These are phyloP conservation scores for Aspergillus brunneoviolaceus DNA, from an alignment of 2,329 filamentous ascomycete species.

Conservation along the genomic window DNA sequence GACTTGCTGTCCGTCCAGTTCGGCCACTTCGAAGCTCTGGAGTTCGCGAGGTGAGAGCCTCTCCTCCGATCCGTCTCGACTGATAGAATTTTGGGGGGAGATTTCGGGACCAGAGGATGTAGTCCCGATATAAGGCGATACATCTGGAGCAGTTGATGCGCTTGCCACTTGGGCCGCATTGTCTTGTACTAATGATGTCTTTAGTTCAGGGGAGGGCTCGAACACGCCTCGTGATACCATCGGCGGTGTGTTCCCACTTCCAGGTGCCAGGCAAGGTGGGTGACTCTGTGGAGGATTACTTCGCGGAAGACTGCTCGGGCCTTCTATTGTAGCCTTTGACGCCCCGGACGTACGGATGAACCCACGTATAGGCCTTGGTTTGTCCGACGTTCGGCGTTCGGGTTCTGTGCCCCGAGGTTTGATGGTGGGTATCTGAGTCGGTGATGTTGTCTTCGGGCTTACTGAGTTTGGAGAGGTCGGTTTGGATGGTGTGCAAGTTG, in stretches of 20 bases:
- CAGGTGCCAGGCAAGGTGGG: constrained; percentile 1
- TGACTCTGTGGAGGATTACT: constrained; percentile 9
- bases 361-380: constrained; percentile 33
- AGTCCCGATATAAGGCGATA: neutral
- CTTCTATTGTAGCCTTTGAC: constrained; percentile 29
- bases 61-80: neutral
- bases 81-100: constrained; percentile 3
- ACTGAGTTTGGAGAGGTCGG: constrained; percentile 5
- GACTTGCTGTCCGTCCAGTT: constrained; percentile 38
- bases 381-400: constrained; percentile 12
- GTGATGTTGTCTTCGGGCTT: neutral
- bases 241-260: neutral
- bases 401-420: constrained; percentile 15
- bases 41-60: constrained; percentile 8
- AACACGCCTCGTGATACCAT: neutral
- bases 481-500: constrained; percentile 21
- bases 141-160: constrained; percentile 8
- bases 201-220: neutral
- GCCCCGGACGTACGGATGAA: constrained; percentile 38
- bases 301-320: constrained; percentile 21
- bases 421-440: constrained; percentile 12
- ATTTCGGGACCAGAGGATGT: constrained; percentile 2
- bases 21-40: constrained; percentile 32
- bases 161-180: constrained; percentile 9
- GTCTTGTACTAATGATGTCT: constrained; percentile 1